Conservation (phyloP, 1,139 yeast species). For the Saccharomyces hybrid region DNA sequence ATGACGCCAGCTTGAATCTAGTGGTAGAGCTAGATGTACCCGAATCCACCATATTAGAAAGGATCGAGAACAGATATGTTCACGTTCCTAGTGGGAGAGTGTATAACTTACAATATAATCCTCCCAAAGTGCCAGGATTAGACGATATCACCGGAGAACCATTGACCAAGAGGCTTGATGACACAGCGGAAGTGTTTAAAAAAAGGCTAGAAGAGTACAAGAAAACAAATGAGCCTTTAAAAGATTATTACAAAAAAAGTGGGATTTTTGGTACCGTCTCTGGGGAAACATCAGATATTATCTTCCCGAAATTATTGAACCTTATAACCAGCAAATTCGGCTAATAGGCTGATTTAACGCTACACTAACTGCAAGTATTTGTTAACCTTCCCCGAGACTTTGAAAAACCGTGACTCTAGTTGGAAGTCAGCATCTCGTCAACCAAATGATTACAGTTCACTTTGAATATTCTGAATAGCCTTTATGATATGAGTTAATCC, state of each 20-base stretch:
- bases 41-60: conserved; percentile 62
- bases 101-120: conserved; percentile 78
- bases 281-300: conserved; percentile 79
- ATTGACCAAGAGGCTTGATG: conserved; percentile 71
- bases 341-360: not conserved
- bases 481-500: not conserved
- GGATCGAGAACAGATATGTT: conserved; percentile 82
- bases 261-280: conserved; percentile 51
- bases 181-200: conserved; percentile 61
- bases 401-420: not conserved
- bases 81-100: conserved; percentile 81
- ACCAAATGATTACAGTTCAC: not conserved
- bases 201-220: conserved; percentile 60
- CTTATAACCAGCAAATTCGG: conserved; percentile 18
- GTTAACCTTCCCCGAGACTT: not conserved
- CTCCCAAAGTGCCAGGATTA: conserved; percentile 71
- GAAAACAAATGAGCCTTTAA: conserved; percentile 52
- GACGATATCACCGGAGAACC: conserved; percentile 92
- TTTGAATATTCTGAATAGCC: not conserved
- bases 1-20: conserved; percentile 46
- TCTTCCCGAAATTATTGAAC: conserved; percentile 59
- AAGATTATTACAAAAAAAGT: conserved; percentile 46
- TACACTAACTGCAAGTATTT: not conserved
- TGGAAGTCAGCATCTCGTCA: not conserved
- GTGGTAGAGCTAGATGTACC: conserved; percentile 85